These are phyloP conservation scores for Ganoderma boninense DNA, from an alignment of 1,284 basidiomycete species.

Conservation along the genomic window DNA sequence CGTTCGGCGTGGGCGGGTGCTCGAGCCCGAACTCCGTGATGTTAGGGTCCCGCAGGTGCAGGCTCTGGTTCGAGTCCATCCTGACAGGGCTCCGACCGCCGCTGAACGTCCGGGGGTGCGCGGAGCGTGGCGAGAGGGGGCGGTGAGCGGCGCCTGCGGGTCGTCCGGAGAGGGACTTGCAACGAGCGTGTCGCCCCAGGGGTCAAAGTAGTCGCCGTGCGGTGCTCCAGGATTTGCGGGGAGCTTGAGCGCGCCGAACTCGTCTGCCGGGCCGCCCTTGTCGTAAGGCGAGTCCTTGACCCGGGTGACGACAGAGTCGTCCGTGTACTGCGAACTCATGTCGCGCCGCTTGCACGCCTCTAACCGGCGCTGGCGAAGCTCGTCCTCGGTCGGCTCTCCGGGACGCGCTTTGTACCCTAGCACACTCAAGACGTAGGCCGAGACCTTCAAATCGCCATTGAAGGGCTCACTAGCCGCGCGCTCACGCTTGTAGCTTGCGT, in stretches of 20 bases:
- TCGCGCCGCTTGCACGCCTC: slow-evolving; percentile 40
- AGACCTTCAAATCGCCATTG: slow-evolving; percentile 34
- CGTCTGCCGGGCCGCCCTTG: slow-evolving; percentile 33
- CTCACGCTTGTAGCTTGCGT: slow-evolving; percentile 40
- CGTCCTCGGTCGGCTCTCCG: slow-evolving; percentile 40
- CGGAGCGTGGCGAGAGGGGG: slow-evolving; percentile 24
- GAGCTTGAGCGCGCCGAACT: slow-evolving; percentile 36
- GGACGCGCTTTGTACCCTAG: slow-evolving; percentile 30
- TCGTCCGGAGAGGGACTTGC: slow-evolving; percentile 34
- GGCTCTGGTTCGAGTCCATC: slow-evolving; percentile 33
- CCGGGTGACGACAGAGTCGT: slow-evolving; percentile 44
- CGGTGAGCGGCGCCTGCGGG: slow-evolving; percentile 9
- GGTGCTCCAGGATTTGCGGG: slow-evolving; percentile 18
- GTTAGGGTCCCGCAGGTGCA: slow-evolving; percentile 19
- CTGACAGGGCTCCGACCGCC: slow-evolving; percentile 33
- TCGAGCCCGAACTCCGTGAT: slow-evolving; percentile 25
- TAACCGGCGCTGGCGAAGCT: slow-evolving; percentile 42
- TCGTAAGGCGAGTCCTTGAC: slow-evolving; percentile 33
- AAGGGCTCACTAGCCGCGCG: slow-evolving; percentile 24
- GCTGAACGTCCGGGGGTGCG: slow-evolving; percentile 39
- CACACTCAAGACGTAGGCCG: neutral
- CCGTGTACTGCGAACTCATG: slow-evolving; percentile 44
- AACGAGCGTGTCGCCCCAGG: slow-evolving; percentile 30
- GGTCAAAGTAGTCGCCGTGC: slow-evolving; percentile 20
- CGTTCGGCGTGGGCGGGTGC: slow-evolving; percentile 12